Percentiles rank a stretch among this genome's conserved stretches.
Evolutionary conservation across 2,329 filamentous ascomycete species (phyloP).

Genomic region (Ophiostoma piceae): DNA sequence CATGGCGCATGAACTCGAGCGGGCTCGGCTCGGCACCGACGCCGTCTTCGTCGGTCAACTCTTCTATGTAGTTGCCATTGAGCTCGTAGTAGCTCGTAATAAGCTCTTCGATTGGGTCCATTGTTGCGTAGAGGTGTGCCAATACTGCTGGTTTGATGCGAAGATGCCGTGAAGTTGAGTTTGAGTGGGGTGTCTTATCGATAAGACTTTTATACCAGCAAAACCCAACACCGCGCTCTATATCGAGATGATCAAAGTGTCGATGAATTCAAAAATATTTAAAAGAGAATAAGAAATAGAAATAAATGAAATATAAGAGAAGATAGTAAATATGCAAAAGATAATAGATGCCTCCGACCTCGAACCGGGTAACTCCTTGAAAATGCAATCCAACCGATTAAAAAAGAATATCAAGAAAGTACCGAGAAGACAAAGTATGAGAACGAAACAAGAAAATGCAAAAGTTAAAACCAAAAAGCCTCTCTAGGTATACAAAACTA

Average conservation of each 20-base stretch:
- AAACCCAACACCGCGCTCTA: neutral
- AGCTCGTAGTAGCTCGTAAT: conserved; percentile 69
- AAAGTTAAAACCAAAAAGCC: neutral
- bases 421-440: neutral
- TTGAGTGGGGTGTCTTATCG: neutral
- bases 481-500: neutral
- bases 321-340: neutral
- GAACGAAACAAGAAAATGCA: neutral
- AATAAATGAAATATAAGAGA: neutral
- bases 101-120: conserved; percentile 48
- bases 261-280: neutral
- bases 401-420: conserved; percentile 8
- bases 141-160: neutral
- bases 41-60: conserved; percentile 41
- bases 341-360: neutral
- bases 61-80: conserved; percentile 56
- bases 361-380: conserved; percentile 14
- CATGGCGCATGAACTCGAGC: conserved; percentile 74
- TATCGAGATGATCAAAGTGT: neutral
- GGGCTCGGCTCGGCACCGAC: conserved; percentile 55
- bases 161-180: neutral
- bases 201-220: neutral
- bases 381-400: conserved; percentile 18
- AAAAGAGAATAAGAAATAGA: neutral
- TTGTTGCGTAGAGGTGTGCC: neutral